These are phyloP conservation scores for Quercus phellos DNA, from an alignment of 331 rosid species.

Conservation along the genomic window DNA sequence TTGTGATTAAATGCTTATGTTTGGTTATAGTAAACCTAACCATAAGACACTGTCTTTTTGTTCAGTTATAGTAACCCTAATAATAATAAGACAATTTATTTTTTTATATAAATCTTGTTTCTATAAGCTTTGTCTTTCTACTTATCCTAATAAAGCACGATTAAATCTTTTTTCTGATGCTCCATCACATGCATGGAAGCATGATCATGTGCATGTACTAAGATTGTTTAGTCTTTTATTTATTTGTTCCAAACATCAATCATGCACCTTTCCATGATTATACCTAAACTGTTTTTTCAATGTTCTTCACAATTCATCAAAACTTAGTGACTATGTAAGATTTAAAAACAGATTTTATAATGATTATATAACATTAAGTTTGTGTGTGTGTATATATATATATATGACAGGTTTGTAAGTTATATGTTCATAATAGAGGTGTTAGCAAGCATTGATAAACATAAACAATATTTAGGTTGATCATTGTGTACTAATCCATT, in stretches of 20 bases:
- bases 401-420: no score
- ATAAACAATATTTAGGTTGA: no score
- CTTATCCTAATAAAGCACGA: not conserved
- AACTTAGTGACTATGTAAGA: constrained; percentile 6
- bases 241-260: constrained; percentile 35
- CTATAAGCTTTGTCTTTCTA: constrained; percentile 12
- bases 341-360: constrained; percentile 16
- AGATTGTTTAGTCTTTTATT: constrained; percentile 21
- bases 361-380: not conserved
- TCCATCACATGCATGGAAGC: constrained; percentile 30
- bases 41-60: constrained; percentile 16
- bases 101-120: constrained; percentile 9
- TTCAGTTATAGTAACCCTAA: constrained; percentile 10
- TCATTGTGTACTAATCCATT: no score
- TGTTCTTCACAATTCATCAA: constrained; percentile 17
- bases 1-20: constrained; percentile 4
- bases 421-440: constrained; percentile 19
- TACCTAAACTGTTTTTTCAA: constrained; percentile 13
- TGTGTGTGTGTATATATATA: not conserved
- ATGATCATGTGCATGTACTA: constrained; percentile 29
- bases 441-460: constrained; percentile 4
- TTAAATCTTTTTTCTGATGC: constrained; percentile 3
- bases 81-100: constrained; percentile 24
- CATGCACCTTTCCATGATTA: constrained; percentile 21
- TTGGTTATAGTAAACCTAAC: constrained; percentile 22